Evolutionary conservation across 163 green algal species (phyloP), one percentile per base, ranked within the genome.

Genomic region (Chlamydomonas reinhardtii): DNA sequence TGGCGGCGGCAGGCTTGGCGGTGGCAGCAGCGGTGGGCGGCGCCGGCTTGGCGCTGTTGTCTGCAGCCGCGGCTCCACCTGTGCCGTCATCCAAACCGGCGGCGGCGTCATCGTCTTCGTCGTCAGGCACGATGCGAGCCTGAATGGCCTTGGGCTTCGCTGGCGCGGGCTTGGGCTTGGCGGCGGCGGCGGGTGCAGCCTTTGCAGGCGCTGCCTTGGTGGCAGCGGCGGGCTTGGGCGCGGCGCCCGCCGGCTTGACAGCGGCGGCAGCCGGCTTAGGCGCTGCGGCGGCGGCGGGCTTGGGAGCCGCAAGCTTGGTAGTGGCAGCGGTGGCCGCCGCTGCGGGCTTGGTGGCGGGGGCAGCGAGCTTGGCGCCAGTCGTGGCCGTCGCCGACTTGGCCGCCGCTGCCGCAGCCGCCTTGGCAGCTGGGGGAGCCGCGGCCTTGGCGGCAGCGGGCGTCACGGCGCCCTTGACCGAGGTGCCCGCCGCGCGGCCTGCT

Each of bases 91-190:
- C 35, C 0, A 34, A 37, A 27, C 11, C 35, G 25, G 64, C 76
- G 9, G 39, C 76, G 25, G 11, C 39, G 17, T 52, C 76, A 35
- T 22, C 66, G 24, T 66, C 80, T 56, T 86, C 80, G 24, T 86
- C 80, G 2, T 72, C 80, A 3, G 56, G 80, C 9, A 86, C 70
- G 19, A 86, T 0, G 2, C 79, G 79, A 0, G 79, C 79, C 68
- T 62, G 37, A 11, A 85, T 85, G 24, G 77, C 79, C 34, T 85
- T 85, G n/a, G 69, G 34, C n/a, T 15, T 25, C 0, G 56, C 29
- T 0, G 32, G 20, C 0, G 39, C 76, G 39, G 64, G 64, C 5
- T n/a, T n/a, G 12, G 64, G 64, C 39, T 74, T 66, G 37, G 76
- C 64, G 52, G 66, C 65, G 17, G 31, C 16, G 35, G 35, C 9